Base-by-base conservation (phyloP, 2,329 filamentous ascomycete genomes). In the Ophiostoma novo-ulmi region DNA sequence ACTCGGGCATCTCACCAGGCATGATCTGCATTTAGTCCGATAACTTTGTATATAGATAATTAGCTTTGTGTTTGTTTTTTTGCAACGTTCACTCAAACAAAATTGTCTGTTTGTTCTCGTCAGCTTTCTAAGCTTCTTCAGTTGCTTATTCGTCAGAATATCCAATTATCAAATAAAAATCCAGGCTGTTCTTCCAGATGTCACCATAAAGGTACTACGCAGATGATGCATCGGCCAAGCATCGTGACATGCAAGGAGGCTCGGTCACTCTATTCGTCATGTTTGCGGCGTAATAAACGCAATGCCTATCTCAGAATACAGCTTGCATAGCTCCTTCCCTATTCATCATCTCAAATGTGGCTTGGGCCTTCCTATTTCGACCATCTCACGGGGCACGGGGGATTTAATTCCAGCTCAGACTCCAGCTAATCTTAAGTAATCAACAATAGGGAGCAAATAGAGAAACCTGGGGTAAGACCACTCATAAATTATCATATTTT, bases 391-490 rank as follows among this genome's bases (percentile, higher is more conserved):
- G 52, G n/a, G 22, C n/a, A 22, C 52, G 52, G 52, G 14, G 52
- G n/a, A 58, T 22, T 58, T 22, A 58, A 58, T 58, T 26, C 52
- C 52, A 58, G 52, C 22, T 26, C 22, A 10, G 11, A 22, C 52
- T 55, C 44, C 44, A 48, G 44, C 14, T 20, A 48, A 48, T 48
- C 44, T 48, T 48, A 48, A 48, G 44, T 48, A 48, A 48, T n/a
- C 44, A 48, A 20, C 1, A 20, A 48, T 48, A 48, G 38, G 38
- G 44, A 48, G 44, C 44, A 48, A n/a, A 17, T 14, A 58, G 52
- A 22, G n/a, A 58, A 58, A 58, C 26, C 52, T 26, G 52, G 52
- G 52, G 52, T 58, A 58, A 58, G n/a, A 58, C 26, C 22, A 58
- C 8, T n/a, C 52, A 26, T 10, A 39, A 11, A 39, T 10, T 13